Base-by-base conservation (phyloP, 306 rosid species). In the Dalbergia cochinchinensis region DNA sequence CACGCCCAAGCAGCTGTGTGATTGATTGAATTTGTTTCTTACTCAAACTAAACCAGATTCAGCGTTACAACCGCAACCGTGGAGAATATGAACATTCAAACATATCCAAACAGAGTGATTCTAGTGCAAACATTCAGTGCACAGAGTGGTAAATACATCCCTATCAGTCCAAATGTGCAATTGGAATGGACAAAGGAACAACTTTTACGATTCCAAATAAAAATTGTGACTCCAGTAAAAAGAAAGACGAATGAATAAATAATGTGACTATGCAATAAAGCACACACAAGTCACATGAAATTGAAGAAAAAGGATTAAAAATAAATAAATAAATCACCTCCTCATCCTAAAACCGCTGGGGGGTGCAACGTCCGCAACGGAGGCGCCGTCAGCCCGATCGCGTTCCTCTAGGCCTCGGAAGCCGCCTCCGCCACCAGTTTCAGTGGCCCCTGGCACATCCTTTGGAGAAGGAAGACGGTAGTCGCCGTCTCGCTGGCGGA, bases 381-480 rank as follows among this genome's bases (percentile, higher is more conserved):
- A 8, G n/a, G n/a, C 80, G 20, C 22, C 10, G n/a, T 54, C 60
- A 54, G 26, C 20, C 20, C 20, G 60, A 12, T 83, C 88, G 22
- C 88, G 88, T 31, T 89, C 44, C 16, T 50, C 57, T n/a, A 12
- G 7, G 16, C 18, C n/a, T 50, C 57, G 57, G 7, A 5, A 50
- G 57, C 57, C 16, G 16, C 16, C 16, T 16, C 7, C 5, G 19
- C 57, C 14, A 42, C 53, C 22, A 37, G 34, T 5, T 57, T 20
- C 0, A 58, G 58, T 4, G 59, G 69, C 10, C 4, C 51, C 9
- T 0, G 75, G 71, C 22, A 26, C 78, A 7, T 35, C 75, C 80
- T 85, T 89, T 4, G 97, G 91, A 16, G 94, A 91, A 34, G 92
- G 97, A 8, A 86, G 83, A 18, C 83, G 92, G 41, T 66, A 35